Evolutionary conservation across 1,284 basidiomycete species (phyloP), one percentile per base, ranked within the genome.

Genomic region (Fomitopsis pinicola): DNA sequence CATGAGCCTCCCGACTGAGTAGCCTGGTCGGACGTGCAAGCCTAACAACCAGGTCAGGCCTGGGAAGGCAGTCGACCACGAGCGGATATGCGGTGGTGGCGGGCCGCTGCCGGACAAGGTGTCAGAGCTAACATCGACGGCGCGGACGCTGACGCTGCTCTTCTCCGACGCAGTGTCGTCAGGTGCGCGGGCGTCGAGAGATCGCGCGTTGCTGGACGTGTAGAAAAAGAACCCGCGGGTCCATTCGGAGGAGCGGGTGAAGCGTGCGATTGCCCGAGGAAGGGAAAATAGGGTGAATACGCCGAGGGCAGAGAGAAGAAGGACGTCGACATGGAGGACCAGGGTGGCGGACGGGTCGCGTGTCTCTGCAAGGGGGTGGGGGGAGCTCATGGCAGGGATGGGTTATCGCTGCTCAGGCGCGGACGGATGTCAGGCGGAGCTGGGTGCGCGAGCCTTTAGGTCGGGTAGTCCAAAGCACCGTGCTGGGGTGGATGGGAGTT

Each of bases 1-100:
- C 26, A 82, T 19, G 17, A 77, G 68, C 67, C 86, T 84, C 1
- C 78, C 77, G 8, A 85, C 59, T 7, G 60, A 38, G 38, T 61
- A 61, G 17, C 55, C 46, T n/a, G 19, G 59, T 12, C 59, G 22
- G 33, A 61, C 28, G 3, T 45, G 33, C 19, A 42, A 30, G 9
- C 55, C 36, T 8, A 57, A 57, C 17, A 57, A 15, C 33, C 50
- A 50, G 19, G 19, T 46, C 10, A 57, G 22, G 2, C 38, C 50
- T 17, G 58, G 58, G 15, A 59, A 59, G 6, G 59, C 40, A 7
- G 61, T n/a, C n/a, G 61, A 58, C 57, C 36, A 59, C 15, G 61
- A 35, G 9, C 36, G 35, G 33, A 61, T 22, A 28, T 62, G 61
- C 22, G n/a, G 19, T n/a, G 50, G 61, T 1, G 26, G 46, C 7